phyloP scores from a whole-genome alignment of 495 filamentous ascomycete genomes.

The Umbilicaria muhlenbergii region DNA sequence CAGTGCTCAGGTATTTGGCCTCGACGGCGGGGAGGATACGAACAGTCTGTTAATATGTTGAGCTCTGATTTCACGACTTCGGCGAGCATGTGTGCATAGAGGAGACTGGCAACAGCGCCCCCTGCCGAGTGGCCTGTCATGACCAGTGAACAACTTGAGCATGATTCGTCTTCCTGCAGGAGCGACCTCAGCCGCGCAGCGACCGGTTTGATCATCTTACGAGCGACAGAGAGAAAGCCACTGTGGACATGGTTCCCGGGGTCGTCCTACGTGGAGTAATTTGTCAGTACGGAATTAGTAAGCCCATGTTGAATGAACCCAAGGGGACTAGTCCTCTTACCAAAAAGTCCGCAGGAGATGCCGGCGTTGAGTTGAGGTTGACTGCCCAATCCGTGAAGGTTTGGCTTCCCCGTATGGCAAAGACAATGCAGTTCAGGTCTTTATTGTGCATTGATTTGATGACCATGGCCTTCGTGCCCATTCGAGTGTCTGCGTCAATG shows the following conservation, averaged over 20 bases:
- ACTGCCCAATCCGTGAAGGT: constrained; percentile 75
- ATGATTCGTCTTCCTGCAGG: constrained; percentile 51
- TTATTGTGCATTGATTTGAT: constrained; percentile 64
- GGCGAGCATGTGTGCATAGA: constrained; percentile 67
- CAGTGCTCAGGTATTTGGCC: background rate
- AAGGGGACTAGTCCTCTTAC: constrained; percentile 20
- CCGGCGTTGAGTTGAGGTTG: constrained; percentile 52
- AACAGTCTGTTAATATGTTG: constrained; percentile 40
- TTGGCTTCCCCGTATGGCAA: constrained; percentile 65
- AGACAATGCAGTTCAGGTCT: constrained; percentile 58
- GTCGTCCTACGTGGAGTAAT: constrained; percentile 37
- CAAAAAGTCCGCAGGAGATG: constrained; percentile 46
- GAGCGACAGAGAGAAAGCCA: constrained; percentile 60
- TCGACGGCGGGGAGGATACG: background rate
- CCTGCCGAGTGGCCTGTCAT: constrained; percentile 77
- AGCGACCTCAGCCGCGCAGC: constrained; percentile 50
- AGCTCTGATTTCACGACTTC: constrained; percentile 44
- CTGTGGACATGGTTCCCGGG: constrained; percentile 58
- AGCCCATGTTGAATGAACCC: background rate
- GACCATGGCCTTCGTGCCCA: constrained; percentile 69
- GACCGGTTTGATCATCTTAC: constrained; percentile 57
- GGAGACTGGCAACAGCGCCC: constrained; percentile 60
- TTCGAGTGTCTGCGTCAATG: constrained; percentile 49
- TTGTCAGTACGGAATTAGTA: background rate
- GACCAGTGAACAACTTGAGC: constrained; percentile 51